These are phyloP conservation scores for Fusarium oxysporum DNA, from an alignment of 2,329 filamentous ascomycete species.

Conservation along the genomic window DNA sequence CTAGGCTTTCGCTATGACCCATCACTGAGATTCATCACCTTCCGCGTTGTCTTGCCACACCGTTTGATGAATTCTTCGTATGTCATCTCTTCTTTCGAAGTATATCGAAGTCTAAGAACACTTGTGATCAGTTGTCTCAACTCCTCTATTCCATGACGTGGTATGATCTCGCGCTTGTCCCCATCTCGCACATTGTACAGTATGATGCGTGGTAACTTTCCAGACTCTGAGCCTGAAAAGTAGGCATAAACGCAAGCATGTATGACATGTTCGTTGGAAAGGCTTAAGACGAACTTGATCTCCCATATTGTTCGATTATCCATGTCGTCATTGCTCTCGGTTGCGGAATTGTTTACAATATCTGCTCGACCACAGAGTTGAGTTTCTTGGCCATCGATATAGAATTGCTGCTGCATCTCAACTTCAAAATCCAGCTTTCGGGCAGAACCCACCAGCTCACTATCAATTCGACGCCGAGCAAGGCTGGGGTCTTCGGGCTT, in stretches of 20 bases:
- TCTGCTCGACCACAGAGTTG: slow-evolving; percentile 26
- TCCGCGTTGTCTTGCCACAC: slow-evolving; percentile 4
- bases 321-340: not conserved
- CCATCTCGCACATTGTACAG: slow-evolving; percentile 47
- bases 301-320: slow-evolving; percentile 41
- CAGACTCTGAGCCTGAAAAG: slow-evolving; percentile 15
- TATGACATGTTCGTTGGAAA: slow-evolving; percentile 43
- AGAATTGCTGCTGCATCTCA: not conserved
- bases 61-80: slow-evolving; percentile 29
- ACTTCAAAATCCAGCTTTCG: slow-evolving; percentile 18
- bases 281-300: slow-evolving; percentile 47
- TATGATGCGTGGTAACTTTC: slow-evolving; percentile 30
- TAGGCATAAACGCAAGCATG: slow-evolving; percentile 46
- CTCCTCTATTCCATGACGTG: slow-evolving; percentile 5
- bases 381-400: not conserved
- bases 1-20: not conserved
- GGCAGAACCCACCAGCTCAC: slow-evolving; percentile 13
- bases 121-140: slow-evolving; percentile 26
- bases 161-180: slow-evolving; percentile 40
- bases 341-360: slow-evolving; percentile 4
- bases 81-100: not conserved
- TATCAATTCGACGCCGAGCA: slow-evolving; percentile 35
- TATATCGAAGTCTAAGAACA: slow-evolving; percentile 38
- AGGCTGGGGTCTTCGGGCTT: slow-evolving; percentile 25
- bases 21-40: slow-evolving; percentile 8